phyloP scores from a whole-genome alignment of 192 early-diverging fungal genomes.

The Coemansia sp. region DNA sequence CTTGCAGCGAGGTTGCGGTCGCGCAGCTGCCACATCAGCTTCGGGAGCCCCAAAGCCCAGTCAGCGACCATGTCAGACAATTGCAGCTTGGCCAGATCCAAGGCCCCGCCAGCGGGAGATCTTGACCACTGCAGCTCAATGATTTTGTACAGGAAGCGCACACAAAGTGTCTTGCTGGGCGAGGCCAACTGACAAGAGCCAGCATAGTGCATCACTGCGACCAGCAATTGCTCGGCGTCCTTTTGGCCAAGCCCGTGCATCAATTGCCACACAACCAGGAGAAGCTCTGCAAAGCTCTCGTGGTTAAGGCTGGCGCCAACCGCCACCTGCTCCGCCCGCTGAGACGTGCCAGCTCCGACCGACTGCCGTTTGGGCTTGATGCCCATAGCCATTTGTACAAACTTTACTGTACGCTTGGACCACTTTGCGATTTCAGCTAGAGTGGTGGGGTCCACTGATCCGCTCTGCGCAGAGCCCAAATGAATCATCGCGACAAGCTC shows the following conservation, averaged over 20 bases:
- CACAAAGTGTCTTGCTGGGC: conserved; percentile 41
- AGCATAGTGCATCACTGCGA: conserved; percentile 31
- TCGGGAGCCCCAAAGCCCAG: conserved; percentile 48
- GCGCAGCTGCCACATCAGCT: conserved; percentile 56
- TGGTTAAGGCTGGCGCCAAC: conserved; percentile 17
- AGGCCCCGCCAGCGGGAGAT: conserved; percentile 2
- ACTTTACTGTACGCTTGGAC: conserved; percentile 23
- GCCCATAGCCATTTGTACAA: conserved; percentile 32
- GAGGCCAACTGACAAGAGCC: conserved; percentile 26
- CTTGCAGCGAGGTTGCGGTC: conserved; percentile 43
- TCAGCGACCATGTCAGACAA: conserved; percentile 12
- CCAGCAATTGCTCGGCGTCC: conserved; percentile 32
- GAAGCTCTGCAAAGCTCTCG: conserved; percentile 38
- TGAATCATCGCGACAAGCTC: conserved; percentile 38
- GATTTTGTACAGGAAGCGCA: conserved; percentile 31
- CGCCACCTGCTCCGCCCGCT: conserved; percentile 9
- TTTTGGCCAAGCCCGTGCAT: conserved; percentile 17
- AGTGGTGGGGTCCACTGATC: not conserved
- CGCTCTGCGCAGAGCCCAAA: conserved; percentile 8
- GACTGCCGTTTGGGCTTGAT: conserved; percentile 12
- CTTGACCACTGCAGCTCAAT: conserved; percentile 41
- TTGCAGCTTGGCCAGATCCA: conserved; percentile 16
- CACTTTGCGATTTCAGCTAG: conserved; percentile 15
- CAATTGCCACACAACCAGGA: conserved; percentile 42
- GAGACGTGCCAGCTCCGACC: not conserved